phyloP scores from a whole-genome alignment of 106 monocot genomes.

The Allium sativum region DNA sequence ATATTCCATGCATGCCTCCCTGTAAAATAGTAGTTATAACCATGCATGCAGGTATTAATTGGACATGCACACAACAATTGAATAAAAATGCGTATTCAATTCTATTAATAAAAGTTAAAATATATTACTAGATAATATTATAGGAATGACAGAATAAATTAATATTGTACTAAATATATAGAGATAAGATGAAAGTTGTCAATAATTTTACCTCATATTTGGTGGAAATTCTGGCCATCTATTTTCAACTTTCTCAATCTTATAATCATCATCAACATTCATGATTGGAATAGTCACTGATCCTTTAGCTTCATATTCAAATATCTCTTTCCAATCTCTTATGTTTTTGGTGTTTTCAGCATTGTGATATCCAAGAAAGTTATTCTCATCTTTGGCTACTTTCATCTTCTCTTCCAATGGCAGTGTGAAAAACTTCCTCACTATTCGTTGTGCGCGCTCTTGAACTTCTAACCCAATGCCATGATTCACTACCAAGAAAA shows the following conservation, averaged over 20 bases:
- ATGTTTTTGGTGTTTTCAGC: constrained; percentile 49
- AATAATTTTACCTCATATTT: constrained; percentile 23
- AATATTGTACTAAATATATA: too few relatives aligned
- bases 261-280: neutral
- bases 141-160: neutral
- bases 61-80: neutral
- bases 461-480: constrained; percentile 25
- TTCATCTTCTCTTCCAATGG: constrained; percentile 35
- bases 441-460: constrained; percentile 6
- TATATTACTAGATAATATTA: neutral
- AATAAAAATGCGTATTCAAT: neutral
- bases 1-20: constrained; percentile 38
- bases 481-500: constrained; percentile 64
- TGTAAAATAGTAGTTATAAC: neutral
- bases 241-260: constrained; percentile 12
- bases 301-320: constrained; percentile 23
- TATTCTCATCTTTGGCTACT: constrained; percentile 33
- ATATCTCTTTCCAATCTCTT: constrained; percentile 54
- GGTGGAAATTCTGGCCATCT: constrained; percentile 45
- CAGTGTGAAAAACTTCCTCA: constrained; percentile 40
- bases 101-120: neutral
- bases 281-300: neutral
- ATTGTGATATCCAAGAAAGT: constrained; percentile 41
- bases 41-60: neutral
- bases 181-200: too few relatives aligned